Base-by-base conservation (phyloP, 2,329 filamentous ascomycete genomes). In the Rhexocercosporidium sp. region DNA sequence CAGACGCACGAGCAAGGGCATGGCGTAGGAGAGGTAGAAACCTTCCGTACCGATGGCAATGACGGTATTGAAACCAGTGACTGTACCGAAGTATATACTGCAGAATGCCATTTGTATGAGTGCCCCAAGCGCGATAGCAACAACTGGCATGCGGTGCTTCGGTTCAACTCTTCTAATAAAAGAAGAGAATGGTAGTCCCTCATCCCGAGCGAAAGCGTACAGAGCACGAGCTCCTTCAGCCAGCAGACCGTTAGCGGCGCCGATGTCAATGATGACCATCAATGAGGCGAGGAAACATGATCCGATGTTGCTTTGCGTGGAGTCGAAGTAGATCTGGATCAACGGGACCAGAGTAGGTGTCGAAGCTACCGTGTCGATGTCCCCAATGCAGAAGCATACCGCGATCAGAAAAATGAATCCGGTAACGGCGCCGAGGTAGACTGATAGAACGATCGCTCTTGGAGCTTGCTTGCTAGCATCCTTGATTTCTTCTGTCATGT, bases 1-100 rank as follows among this genome's bases (percentile, higher is more conserved):
- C 27, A 88, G 78, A 49, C 85, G 82, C 14, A 81, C 81, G 20
- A 85, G 74, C 0, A 88, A 78, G 0, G 85, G 84, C 77, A 86
- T 83, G 12, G 85, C 83, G 71, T 88, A 88, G 0, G 85, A 88
- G 0, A 88, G 78, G 70, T 88, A 88, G 70, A 88, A 88, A 0
- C 85, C 86, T 68, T 85, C 81, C 0, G 85, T 88, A 0, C 85
- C 81, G 62, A 88, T 87, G 6, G 84, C 81, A 57, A 88, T 83
- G 20, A 87, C 83, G 0, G 85, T 87, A 57, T 85, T 82, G 71
- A 86, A 86, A 0, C 84, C 85, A 0, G 84, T 86, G 1, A 81
- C 79, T 0, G 83, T 85, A 0, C 84, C 84, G 66, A 86, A 86
- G 68, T 86, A 85, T 54, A 87, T 86, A 14, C 82, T 82, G 69